A percentile compares a stretch with the other conserved stretches of the same genome.
Evolutionary conservation across 2,329 filamentous ascomycete genomes (phyloP).

Genomic region (Didymella segeticola): DNA sequence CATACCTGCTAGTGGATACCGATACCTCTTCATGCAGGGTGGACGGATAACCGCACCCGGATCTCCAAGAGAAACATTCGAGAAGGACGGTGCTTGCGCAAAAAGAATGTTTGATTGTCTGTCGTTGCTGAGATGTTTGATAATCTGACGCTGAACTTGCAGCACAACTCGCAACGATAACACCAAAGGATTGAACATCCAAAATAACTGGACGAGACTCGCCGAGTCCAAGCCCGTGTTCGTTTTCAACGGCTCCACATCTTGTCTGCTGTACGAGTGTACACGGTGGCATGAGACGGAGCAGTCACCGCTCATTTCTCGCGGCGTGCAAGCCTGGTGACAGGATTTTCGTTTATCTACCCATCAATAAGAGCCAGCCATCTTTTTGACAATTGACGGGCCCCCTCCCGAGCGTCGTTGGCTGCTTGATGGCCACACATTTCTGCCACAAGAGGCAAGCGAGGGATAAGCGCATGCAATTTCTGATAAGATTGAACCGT

Average conservation of each 20-base stretch:
- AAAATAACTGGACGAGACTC: background rate
- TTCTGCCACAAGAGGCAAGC: background rate
- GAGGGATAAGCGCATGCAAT: background rate
- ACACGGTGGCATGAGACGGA: background rate
- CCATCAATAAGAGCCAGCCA: background rate
- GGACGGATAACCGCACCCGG: conserved; percentile 18
- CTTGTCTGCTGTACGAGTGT: conserved; percentile 6
- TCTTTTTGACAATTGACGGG: background rate
- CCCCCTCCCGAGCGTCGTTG: background rate
- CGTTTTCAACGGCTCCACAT: conserved; percentile 10
- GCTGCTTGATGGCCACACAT: background rate
- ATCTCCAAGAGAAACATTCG: conserved; percentile 9
- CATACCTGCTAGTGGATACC: conserved; percentile 4
- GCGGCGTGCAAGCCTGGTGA: background rate
- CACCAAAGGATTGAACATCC: background rate
- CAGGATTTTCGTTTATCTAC: background rate
- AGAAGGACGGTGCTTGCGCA: conserved; percentile 3
- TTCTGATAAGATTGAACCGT: background rate
- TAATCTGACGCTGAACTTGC: background rate
- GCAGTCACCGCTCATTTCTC: conserved; percentile 8
- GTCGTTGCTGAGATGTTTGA: background rate
- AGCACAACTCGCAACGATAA: background rate
- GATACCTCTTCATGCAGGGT: conserved; percentile 10
- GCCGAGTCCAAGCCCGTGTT: conserved; percentile 12
- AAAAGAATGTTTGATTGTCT: background rate